Evolutionary conservation across 1,139 yeast genomes (phyloP), one percentile per base, ranked within the genome.

Genomic region (Yamadazyma jaroonii): DNA sequence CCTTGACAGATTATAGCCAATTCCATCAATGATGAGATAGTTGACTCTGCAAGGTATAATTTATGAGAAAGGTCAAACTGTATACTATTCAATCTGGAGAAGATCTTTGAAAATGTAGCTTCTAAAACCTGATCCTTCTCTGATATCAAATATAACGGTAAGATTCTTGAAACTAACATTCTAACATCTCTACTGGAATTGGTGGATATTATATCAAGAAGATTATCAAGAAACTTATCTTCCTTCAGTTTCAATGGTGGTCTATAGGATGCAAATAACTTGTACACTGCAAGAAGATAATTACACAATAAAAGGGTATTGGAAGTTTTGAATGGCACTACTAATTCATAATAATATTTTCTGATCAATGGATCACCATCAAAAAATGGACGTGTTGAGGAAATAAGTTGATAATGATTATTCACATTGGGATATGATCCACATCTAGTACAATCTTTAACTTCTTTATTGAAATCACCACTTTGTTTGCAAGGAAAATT

Each of bases 11-110:
- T 66, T 2, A 72, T 62, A 0, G 85, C 82, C 29, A 84, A 49
- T 38, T 79, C 84, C 2, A 82, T 77, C 65, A 85, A 73, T 0
- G 83, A 71, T 48, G 71, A 61, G 3, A 84, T 67, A 0, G 81
- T 73, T 0, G 88, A 74, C 52, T 86, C 95, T 7, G 77, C 80
- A 32, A 82, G 57, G 49, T 77, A 72, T 4, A 55, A 47, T 9
- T 51, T 46, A 15, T 41, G 38, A 10, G 30, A 17, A 25, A 46
- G 44, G 24, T 58, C 51, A 36, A 68, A 67, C 15, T 59, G 59
- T 35, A 74, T 66, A 3, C 61, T 50, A n/a, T 65, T 59, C 1
- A 74, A 41, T 11, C 48, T 53, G 15, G 56, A 59, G 34, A 72
- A 61, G 8, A 74, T 62, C 1, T 44, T 34, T 31, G 65, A 64